Evolutionary conservation across 495 filamentous ascomycete species (phyloP), one percentile per base, ranked within the genome.

Genomic region (Talaromyces borbonicus): DNA sequence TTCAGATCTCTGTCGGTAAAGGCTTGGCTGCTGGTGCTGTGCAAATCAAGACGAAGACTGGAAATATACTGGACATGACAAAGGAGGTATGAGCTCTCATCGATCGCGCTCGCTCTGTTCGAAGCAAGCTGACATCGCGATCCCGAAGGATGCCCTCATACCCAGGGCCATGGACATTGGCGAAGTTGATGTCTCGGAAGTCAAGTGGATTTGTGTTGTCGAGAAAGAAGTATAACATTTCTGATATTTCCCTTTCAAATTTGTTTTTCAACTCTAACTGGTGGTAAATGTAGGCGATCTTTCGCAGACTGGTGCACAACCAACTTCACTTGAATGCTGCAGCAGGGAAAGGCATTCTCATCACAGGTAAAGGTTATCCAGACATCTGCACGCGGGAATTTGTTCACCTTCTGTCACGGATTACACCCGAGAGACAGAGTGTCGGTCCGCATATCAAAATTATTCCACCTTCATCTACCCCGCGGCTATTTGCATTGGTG

Each of bases 301-400:
- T 94, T 55, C 81, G 84, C 8, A 78, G 79, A 16, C 62, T 92
- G 8, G 73, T 72, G 24, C 61, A 69, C 18, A 74, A 63, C 31
- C 57, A 54, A 11, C 79, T 79, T 52, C 77, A 81, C 56, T 56
- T 58, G 16, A 63, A 48, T 19, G 78, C 67, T 16, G 46, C 58
- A 23, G 64, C 57, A 11, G 79, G 79, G 6, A 59, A 72, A 35
- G 82, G 84, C 4, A 66, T 90, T 19, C 63, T 92, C 3, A 59
- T 93, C 42, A 88, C 85, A 1, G 86, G 78, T 1, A 97, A 95
- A 69, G 92, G 92, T 0, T 97, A 93, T 60, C 90, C 92, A 0
- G 92, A 98, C 55, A 69, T 95, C 19, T 71, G 75, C 4, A 94
- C 90, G 0, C 66, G 93, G 25, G 72, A 75, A 33, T 89, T 96